These are phyloP conservation scores for Cephalotrichum gorgonifer DNA, from an alignment of 2,329 filamentous ascomycete genomes.

Conservation along the genomic window DNA sequence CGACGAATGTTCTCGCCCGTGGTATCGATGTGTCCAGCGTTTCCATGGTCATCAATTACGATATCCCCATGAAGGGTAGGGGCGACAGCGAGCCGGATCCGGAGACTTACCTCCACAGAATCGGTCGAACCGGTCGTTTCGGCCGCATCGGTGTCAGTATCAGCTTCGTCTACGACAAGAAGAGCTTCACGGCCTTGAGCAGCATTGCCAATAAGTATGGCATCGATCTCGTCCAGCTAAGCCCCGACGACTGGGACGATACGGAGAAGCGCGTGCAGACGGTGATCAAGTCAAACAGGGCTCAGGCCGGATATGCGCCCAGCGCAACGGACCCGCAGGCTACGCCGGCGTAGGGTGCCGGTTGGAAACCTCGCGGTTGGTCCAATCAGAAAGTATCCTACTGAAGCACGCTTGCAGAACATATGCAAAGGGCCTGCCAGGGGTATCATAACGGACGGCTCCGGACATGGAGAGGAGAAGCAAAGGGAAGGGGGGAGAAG, in stretches of 20 bases:
- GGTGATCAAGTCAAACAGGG: constrained; percentile 63
- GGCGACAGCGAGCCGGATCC: constrained; percentile 78
- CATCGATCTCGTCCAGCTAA: constrained; percentile 70
- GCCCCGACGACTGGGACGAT: constrained; percentile 81
- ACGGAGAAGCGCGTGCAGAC: constrained; percentile 75
- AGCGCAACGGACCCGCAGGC: constrained; percentile 27
- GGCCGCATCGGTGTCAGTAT: constrained; percentile 94
- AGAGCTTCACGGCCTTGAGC: constrained; percentile 69
- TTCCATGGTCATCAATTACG: constrained; percentile 98
- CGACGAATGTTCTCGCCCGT: constrained; percentile 90
- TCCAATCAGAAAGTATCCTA: neutral
- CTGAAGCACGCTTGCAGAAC: neutral
- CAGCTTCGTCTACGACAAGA: constrained; percentile 82
- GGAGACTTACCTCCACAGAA: constrained; percentile 96
- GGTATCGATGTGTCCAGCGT: constrained; percentile 89
- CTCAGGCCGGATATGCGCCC: constrained; percentile 42
- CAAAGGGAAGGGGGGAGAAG: neutral
- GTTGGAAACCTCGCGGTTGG: neutral
- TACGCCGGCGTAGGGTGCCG: neutral
- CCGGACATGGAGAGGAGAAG: too few species aligned
- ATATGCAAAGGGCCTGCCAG: neutral
- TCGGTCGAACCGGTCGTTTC: constrained; percentile 92
- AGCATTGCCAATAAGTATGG: constrained; percentile 72
- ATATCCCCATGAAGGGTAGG: constrained; percentile 64
- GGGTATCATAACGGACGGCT: neutral